Base-by-base conservation (phyloP, 768 basidiomycete genomes). In the Pisolithus albus region DNA sequence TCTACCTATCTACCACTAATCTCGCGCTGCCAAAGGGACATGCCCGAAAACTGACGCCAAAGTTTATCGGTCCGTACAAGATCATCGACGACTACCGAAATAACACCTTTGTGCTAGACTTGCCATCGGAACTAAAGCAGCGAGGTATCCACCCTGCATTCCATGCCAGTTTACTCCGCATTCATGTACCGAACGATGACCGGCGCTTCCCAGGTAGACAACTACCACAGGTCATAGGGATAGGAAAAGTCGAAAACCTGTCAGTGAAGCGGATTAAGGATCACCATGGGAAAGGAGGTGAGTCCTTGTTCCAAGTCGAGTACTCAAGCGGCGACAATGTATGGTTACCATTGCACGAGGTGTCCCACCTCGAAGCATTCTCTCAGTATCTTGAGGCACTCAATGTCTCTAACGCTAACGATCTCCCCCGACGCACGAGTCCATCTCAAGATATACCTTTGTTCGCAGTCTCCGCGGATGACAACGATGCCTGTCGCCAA, bases 1-100 rank as follows among this genome's bases (percentile, higher is more conserved):
- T 73, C 0, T 72, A 67, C 36, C 18, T 72, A 3, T 68, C 65
- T 0, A 73, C 70, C 0, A 60, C 65, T 36, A 73, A 75, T 48
- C 44, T 74, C 0, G 60, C 53, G 6, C 16, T 72, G 7, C 69
- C 67, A 0, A 70, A 68, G 46, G 52, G 57, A 4, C 5, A 58
- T 18, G 60, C 66, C 0, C 41, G 57, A 0, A 74, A 74, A 39
- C 54, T 74, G 1, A 56, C 61, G 7, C 72, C 70, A 1, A 70
- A 68, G 28, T 74, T 55, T 43, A 61, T 72, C 23, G 70, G 71
- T 3, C 71, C 71, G 0, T 70, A 62, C 46, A 55, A 51, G 16
- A 56, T 72, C 5, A 16, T 52, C 0, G 47, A 54, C 6, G 59
- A 61, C 7, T 46, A 59, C 11, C 47, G 46, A 0, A 61, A 64